phyloP scores from a whole-genome alignment of 768 basidiomycete species.

The Lactifluus echinatus region DNA sequence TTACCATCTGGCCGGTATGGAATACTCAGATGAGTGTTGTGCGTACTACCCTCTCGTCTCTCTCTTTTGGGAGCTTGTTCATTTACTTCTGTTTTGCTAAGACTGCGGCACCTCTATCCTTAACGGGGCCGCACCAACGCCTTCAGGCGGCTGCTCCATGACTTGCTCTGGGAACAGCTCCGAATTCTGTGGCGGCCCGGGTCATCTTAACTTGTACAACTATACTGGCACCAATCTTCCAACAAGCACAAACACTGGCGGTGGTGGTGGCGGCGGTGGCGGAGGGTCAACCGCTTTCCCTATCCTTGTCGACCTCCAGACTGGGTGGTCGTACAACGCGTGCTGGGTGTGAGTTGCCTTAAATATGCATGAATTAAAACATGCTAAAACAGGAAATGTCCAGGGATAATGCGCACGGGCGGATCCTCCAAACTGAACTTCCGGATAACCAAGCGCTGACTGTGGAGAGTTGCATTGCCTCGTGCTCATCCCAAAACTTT shows the following conservation, averaged over 20 bases:
- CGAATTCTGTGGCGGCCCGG: constrained; percentile 68
- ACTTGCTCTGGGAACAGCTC: constrained; percentile 50
- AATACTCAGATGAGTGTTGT: no score
- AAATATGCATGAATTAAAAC: background rate
- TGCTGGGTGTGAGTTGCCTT: constrained; percentile 43
- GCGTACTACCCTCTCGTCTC: background rate
- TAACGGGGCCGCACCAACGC: constrained; percentile 39
- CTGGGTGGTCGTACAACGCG: constrained; percentile 18
- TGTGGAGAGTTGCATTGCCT: constrained; percentile 51
- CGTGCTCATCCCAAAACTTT: constrained; percentile 48
- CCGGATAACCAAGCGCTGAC: constrained; percentile 38
- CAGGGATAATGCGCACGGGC: constrained; percentile 55
- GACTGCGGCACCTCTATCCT: constrained; percentile 42
- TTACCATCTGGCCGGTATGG: constrained; percentile 32
- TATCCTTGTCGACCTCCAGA: constrained; percentile 3
- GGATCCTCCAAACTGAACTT: constrained; percentile 41
- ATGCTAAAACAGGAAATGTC: background rate
- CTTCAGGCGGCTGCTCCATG: constrained; percentile 57
- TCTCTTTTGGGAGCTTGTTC: background rate
- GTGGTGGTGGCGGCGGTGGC: constrained; percentile 26
- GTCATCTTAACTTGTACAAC: constrained; percentile 58
- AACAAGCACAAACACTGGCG: constrained; percentile 19
- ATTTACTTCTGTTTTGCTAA: constrained; percentile 20
- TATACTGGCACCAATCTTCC: constrained; percentile 45
- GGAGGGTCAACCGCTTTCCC: constrained; percentile 15